Evolutionary conservation across 2,329 filamentous ascomycete genomes (phyloP), one percentile per base, ranked within the genome.

Genomic region (Cucurbitaria berberidis): DNA sequence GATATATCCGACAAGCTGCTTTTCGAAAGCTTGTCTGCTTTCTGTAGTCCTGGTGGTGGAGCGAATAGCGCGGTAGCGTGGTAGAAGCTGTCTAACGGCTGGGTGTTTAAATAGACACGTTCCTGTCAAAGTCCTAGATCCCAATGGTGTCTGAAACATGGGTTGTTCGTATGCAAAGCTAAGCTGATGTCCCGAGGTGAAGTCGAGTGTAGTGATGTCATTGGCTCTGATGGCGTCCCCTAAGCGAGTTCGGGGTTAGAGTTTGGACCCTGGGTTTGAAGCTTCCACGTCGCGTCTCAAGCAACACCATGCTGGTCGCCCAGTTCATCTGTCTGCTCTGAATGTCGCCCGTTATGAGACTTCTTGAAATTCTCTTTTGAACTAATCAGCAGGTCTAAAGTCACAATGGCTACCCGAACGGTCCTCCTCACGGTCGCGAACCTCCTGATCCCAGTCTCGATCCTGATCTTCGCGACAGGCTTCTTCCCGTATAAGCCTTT

Each of bases 401-500:
- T 27, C 35, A 48, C 57, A 48, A 74, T 73, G 71, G 63, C 65
- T 41, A 30, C 45, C 36, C 63, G 61, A 51, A 62, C 60, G n/a
- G 24, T 68, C 41, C 65, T 78, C 53, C 84, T 92, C 55, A 71
- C 83, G 45, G 76, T 85, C 59, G 88, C 91, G 67, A 96, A 97
- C 74, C 51, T 92, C 27, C 77, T 96, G 55, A 86, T 96, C 39
- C 89, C 90, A 3, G 70, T 89, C 49, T 88, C 91, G 41, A 75
- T 80, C 42, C 66, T 81, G 18, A 68, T 89, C 60, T 98, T 98
- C 74, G 93, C 90, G 22, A 85, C 86, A 27, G 93, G 95, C 13
- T 99, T 99, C 82, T 99, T 99, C 70, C 95, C 95, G 7, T 97
- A 98, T 77, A 99, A 99, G 71, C 92, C 95, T 2, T 89, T 96